Conservation (phyloP, 208 protist species). For the Acanthamoeba castellanii region DNA sequence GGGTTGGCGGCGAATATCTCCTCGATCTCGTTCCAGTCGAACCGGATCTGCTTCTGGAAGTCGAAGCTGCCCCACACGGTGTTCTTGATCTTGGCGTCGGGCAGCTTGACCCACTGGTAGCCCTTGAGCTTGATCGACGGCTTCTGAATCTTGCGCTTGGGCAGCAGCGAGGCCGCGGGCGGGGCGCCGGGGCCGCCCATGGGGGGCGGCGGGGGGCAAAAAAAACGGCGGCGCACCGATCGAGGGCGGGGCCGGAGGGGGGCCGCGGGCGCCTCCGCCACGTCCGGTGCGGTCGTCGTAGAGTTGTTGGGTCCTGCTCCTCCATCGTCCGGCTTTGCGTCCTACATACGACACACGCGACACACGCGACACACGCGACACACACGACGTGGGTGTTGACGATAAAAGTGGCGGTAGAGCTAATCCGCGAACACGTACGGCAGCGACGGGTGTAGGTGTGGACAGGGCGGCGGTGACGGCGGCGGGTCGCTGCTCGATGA, state of each 20-base stretch:
- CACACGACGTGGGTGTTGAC: too few relatives aligned
- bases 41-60: background rate
- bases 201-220: background rate
- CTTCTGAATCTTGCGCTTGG: constrained; percentile 16
- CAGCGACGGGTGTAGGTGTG: background rate
- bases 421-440: background rate
- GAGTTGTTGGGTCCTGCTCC: too few relatives aligned
- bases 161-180: background rate
- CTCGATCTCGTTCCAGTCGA: constrained; percentile 17
- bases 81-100: constrained; percentile 24
- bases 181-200: background rate
- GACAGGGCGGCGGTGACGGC: background rate
- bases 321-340: too few relatives aligned
- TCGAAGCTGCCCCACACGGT: constrained; percentile 4
- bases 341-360: too few relatives aligned
- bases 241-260: background rate
- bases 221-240: background rate
- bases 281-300: too few relatives aligned
- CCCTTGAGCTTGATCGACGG: constrained; percentile 21
- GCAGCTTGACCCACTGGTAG: constrained; percentile 34
- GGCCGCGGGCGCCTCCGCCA: background rate
- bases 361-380: too few relatives aligned
- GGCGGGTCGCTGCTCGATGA: background rate
- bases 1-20: constrained; percentile 11
- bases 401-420: too few relatives aligned